A percentile compares a stretch with the other conserved stretches of the same genome.
Conservation (phyloP, 495 filamentous ascomycete species). For the Emericellopsis terricola region DNA sequence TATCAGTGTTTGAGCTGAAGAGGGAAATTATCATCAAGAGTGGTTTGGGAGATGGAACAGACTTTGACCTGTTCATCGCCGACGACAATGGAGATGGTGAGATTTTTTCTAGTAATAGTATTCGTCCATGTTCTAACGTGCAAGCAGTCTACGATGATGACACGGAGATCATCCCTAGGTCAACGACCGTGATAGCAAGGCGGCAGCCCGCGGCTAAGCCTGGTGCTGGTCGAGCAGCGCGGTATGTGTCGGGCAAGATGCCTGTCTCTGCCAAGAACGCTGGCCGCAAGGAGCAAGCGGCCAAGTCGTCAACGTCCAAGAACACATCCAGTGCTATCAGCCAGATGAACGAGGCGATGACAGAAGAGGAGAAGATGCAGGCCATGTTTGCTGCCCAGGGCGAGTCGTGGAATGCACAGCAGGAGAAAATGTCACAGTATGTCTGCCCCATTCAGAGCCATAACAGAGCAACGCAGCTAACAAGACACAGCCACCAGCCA, state of each 20-base stretch:
- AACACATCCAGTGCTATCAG: conserved; percentile 35
- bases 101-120: too few relatives aligned
- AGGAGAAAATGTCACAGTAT: conserved; percentile 85
- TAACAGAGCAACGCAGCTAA: conserved; percentile 13
- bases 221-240: conserved; percentile 72
- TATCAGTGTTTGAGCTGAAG: conserved; percentile 96
- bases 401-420: conserved; percentile 72
- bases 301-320: conserved; percentile 34
- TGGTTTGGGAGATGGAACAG: conserved; percentile 84
- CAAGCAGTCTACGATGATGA: conserved; percentile 84
- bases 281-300: conserved; percentile 42
- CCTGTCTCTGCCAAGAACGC: conserved; percentile 72
- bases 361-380: conserved; percentile 79
- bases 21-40: conserved; percentile 91
- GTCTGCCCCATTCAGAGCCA: conserved; percentile 14
- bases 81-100: conserved; percentile 86
- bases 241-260: conserved; percentile 96
- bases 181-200: conserved; percentile 80
- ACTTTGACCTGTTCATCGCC: conserved; percentile 88
- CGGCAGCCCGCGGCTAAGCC: conserved; percentile 66
- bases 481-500: conserved; percentile 27
- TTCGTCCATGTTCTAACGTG: conserved; percentile 14
- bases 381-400: conserved; percentile 74
- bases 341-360: conserved; percentile 52
- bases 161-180: conserved; percentile 83